phyloP scores from a whole-genome alignment of 2,329 filamentous ascomycete genomes.

The Rosellinia necatrix region DNA sequence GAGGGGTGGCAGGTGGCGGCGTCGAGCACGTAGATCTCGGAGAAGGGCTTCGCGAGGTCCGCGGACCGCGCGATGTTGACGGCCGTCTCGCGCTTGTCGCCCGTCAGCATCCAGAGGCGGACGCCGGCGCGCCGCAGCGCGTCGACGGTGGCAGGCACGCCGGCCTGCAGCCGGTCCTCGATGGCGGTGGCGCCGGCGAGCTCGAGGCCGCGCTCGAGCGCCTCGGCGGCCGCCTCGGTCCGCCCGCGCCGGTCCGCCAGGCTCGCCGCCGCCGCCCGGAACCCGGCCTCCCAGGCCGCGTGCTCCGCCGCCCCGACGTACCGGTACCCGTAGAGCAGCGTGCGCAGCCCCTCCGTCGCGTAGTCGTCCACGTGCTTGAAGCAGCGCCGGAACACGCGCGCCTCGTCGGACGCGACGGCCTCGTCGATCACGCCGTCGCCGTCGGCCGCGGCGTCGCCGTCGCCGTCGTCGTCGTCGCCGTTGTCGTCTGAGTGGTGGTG shows the following conservation, averaged over 20 bases:
- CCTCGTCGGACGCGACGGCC: slow-evolving; percentile 54
- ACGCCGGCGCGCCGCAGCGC: slow-evolving; percentile 82
- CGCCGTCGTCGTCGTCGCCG: slow-evolving; percentile 1
- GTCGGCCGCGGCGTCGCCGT: neutral
- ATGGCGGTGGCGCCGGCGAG: slow-evolving; percentile 85
- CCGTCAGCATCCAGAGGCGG: slow-evolving; percentile 91
- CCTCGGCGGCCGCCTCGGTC: slow-evolving; percentile 77
- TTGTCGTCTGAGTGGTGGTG: neutral
- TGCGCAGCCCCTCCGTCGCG: slow-evolving; percentile 81
- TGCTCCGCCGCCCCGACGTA: slow-evolving; percentile 78
- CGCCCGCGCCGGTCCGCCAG: slow-evolving; percentile 74
- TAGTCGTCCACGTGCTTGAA: slow-evolving; percentile 91
- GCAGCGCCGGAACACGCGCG: slow-evolving; percentile 74
- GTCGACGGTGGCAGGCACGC: slow-evolving; percentile 85
- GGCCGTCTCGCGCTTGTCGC: slow-evolving; percentile 84
- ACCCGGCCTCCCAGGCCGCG: slow-evolving; percentile 72
- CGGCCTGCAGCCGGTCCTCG: slow-evolving; percentile 84
- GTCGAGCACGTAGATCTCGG: slow-evolving; percentile 77
- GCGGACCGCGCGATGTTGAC: slow-evolving; percentile 84
- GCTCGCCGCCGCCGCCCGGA: slow-evolving; percentile 78
- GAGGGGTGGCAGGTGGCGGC: slow-evolving; percentile 64
- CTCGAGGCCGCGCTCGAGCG: slow-evolving; percentile 77
- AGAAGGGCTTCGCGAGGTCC: slow-evolving; percentile 70
- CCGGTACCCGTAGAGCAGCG: slow-evolving; percentile 79
- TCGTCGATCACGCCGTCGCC: slow-evolving; percentile 51